phyloP scores from a whole-genome alignment of 495 filamentous ascomycete genomes.

The Xylaria telfairii region DNA sequence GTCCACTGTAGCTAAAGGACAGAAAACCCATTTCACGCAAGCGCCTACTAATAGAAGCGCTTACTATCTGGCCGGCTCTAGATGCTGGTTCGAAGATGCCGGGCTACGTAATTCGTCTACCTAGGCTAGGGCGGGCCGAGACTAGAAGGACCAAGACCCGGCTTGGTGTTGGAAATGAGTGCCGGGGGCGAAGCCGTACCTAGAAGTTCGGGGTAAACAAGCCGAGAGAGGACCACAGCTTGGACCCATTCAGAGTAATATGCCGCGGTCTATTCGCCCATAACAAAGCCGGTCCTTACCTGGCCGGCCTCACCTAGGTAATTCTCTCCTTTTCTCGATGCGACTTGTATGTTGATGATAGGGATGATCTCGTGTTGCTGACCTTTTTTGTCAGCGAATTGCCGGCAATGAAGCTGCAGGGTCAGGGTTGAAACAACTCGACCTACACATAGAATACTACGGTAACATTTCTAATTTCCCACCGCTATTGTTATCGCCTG shows the following conservation, averaged over 20 bases:
- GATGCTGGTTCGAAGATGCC: neutral
- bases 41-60: neutral
- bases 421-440: constrained; percentile 15
- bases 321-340: constrained; percentile 4
- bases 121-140: constrained; percentile 12
- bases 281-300: neutral
- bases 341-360: constrained; percentile 4
- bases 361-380: neutral
- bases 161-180: constrained; percentile 18
- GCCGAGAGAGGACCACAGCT: constrained; percentile 14
- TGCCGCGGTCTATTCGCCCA: constrained; percentile 11
- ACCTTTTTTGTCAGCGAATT: constrained; percentile 4
- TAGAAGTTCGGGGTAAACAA: constrained; percentile 19
- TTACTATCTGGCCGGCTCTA: constrained; percentile 13
- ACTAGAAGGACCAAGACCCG: constrained; percentile 12
- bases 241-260: constrained; percentile 18
- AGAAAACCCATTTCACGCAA: neutral
- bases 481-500: neutral
- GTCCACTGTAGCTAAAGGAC: neutral
- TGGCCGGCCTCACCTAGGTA: neutral
- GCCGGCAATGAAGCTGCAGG: constrained; percentile 23
- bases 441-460: constrained; percentile 8
- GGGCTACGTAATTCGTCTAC: constrained; percentile 12
- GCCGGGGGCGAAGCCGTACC: constrained; percentile 17
- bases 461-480: constrained; percentile 21